Evolutionary conservation across 208 protist species (phyloP).

Genomic region (Trypanosoma congolense): DNA sequence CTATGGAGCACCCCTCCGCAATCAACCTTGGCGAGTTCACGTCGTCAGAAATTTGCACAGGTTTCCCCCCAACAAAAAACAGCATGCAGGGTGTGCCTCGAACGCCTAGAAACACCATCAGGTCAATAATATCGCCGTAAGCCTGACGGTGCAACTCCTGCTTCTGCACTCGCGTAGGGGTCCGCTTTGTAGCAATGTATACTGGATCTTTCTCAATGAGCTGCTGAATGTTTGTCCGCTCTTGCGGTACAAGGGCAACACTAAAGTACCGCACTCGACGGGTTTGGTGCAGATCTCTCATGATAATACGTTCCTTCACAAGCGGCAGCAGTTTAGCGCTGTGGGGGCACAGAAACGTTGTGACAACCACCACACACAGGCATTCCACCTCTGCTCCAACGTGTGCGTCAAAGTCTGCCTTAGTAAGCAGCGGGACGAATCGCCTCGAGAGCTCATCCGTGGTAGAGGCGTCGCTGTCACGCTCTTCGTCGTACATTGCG

Average conservation of each 20-base stretch:
- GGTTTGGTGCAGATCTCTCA: conserved; percentile 34
- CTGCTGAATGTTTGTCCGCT: conserved; percentile 58
- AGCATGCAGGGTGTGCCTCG: conserved; percentile 70
- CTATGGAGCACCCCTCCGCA: conserved; percentile 50
- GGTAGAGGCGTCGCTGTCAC: conserved; percentile 30
- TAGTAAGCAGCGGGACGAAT: conserved; percentile 53
- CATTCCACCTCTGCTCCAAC: conserved; percentile 52
- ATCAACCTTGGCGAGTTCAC: conserved; percentile 28
- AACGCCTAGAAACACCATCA: conserved; percentile 60
- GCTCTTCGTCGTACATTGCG: conserved; percentile 22
- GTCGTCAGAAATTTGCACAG: conserved; percentile 28
- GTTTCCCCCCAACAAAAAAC: conserved; percentile 65
- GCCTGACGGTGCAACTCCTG: conserved; percentile 52
- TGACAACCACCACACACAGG: conserved; percentile 71
- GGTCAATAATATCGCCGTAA: conserved; percentile 48
- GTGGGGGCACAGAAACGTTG: conserved; percentile 67
- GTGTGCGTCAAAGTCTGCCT: conserved; percentile 58
- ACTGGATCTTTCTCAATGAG: conserved; percentile 56
- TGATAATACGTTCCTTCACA: conserved; percentile 41
- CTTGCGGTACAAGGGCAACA: conserved; percentile 57
- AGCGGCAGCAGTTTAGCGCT: conserved; percentile 37
- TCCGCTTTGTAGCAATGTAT: conserved; percentile 43
- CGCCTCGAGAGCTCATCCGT: conserved; percentile 36
- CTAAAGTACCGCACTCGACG: conserved; percentile 81
- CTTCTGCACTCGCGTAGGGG: conserved; percentile 41